These are phyloP conservation scores for Monotropa hypopitys DNA, from an alignment of 179 eudicot species.

Conservation along the genomic window DNA sequence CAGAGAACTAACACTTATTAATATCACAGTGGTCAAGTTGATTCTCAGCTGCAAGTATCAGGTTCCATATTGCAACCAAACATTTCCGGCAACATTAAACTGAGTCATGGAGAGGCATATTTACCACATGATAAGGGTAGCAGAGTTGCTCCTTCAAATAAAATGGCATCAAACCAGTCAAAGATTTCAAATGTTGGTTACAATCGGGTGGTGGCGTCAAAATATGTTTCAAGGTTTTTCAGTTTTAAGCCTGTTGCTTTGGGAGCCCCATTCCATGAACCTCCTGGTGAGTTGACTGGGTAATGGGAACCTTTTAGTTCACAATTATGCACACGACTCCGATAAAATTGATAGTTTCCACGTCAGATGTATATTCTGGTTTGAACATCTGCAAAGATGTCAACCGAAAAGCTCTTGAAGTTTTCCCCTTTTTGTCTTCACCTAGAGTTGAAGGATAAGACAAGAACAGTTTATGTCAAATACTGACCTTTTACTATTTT, in stretches of 20 bases:
- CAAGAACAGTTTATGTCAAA: not conserved
- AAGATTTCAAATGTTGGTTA: constrained; percentile 48
- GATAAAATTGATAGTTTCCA: not conserved
- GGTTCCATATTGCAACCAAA: constrained; percentile 95
- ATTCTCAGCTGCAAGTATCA: constrained; percentile 79
- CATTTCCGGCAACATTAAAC: constrained; percentile 84
- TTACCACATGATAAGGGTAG: constrained; percentile 97
- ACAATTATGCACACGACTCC: not conserved
- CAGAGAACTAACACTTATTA: constrained; percentile 11
- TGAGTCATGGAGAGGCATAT: constrained; percentile 95
- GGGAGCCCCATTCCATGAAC: constrained; percentile 32
- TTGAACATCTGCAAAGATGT: not conserved
- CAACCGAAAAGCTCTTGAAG: not conserved
- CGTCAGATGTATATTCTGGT: not conserved
- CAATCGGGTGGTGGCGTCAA: constrained; percentile 74
- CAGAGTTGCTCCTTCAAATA: constrained; percentile 70
- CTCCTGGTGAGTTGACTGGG: constrained; percentile 46
- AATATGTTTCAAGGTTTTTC: constrained; percentile 84
- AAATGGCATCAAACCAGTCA: constrained; percentile 52
- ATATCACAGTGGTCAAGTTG: constrained; percentile 84
- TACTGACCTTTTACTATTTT: not conserved
- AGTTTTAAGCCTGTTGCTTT: constrained; percentile 61
- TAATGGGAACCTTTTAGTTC: not conserved
- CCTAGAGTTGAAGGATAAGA: not conserved
- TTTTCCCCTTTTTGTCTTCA: not conserved